Evolutionary conservation across 352 stramenopile species (phyloP).

Genomic region (Pythium brachiatum): DNA sequence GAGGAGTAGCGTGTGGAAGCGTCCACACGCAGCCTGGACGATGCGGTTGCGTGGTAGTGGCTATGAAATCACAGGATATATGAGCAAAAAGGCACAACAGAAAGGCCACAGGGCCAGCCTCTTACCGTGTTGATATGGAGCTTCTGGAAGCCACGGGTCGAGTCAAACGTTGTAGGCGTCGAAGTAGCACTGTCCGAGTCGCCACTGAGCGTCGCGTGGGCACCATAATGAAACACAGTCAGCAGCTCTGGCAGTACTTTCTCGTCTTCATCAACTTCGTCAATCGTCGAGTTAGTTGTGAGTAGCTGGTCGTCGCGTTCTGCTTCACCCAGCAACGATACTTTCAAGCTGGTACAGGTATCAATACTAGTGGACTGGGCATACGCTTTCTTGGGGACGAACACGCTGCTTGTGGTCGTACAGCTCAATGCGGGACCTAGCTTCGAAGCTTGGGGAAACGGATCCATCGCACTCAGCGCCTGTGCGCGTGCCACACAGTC

Average conservation of each 20-base stretch:
- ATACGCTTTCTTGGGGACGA: constrained; percentile 40
- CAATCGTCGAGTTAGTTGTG: background rate
- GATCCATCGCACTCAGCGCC: background rate
- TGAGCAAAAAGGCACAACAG: background rate
- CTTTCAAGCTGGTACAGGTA: background rate
- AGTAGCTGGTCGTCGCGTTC: background rate
- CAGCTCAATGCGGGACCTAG: constrained; percentile 16
- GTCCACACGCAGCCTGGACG: constrained; percentile 52
- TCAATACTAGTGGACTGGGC: background rate
- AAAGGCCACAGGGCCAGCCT: background rate
- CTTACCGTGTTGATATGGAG: constrained; percentile 41
- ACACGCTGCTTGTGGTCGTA: constrained; percentile 17
- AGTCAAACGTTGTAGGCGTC: background rate
- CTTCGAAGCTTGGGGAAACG: constrained; percentile 2
- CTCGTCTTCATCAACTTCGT: background rate
- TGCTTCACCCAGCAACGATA: background rate
- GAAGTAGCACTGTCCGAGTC: background rate
- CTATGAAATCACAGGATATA: constrained; percentile 17
- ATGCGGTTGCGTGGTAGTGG: constrained; percentile 58
- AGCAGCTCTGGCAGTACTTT: constrained; percentile 17
- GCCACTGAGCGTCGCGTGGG: constrained; percentile 1
- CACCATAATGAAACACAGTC: constrained; percentile 20
- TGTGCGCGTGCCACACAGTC: constrained; percentile 17
- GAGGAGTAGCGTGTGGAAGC: constrained; percentile 57
- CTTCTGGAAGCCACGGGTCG: constrained; percentile 10